Base-by-base conservation (phyloP, 768 basidiomycete genomes). In the Hirschioporus abietinus region DNA sequence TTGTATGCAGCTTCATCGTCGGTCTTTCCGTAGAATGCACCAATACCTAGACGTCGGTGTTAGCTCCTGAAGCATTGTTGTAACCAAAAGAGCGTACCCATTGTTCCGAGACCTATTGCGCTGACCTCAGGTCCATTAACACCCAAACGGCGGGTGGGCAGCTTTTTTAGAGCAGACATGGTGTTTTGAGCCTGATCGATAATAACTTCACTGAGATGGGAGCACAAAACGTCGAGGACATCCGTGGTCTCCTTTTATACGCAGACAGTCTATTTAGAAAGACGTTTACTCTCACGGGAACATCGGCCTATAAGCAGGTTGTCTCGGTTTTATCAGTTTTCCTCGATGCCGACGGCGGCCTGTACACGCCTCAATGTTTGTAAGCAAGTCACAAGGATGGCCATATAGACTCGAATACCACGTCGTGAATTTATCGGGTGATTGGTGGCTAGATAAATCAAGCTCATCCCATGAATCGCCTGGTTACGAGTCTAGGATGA, bases 1-100 rank as follows among this genome's bases (percentile, higher is more conserved):
- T 64, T 60, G 64, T 72, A 67, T 1, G 68, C 71, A 26, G 69
- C 66, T 5, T 63, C 58, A 17, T 67, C 63, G 60, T 69, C 65
- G 8, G 69, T 68, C 34, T 61, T 63, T 15, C 72, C 72, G 58
- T 71, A 71, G 60, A 63, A 72, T 5, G 72, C 70, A 25, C 67
- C 26, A 12, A 66, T 61, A 25, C 60, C 60, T 61, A 15, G 42
- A 30, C 12, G 42, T 52, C 12, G 42, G 20, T 5, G 12, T 52
- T 15, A 52, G 42, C 20, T 20, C 20, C 12, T 52, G 35, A 52
- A 3, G 20, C 20, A 52, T 15, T 15, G 12, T 5, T 10, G 42
- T 12, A 15, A 6, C 7, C 7, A 15, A 3, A 15, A 20, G 20
- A 52, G 52, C 64, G 35, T 26, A 65, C 64, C 68, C 68, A 68